Evolutionary conservation across 352 stramenopile species (phyloP).

Genomic region (Elongisporangium prolatum): DNA sequence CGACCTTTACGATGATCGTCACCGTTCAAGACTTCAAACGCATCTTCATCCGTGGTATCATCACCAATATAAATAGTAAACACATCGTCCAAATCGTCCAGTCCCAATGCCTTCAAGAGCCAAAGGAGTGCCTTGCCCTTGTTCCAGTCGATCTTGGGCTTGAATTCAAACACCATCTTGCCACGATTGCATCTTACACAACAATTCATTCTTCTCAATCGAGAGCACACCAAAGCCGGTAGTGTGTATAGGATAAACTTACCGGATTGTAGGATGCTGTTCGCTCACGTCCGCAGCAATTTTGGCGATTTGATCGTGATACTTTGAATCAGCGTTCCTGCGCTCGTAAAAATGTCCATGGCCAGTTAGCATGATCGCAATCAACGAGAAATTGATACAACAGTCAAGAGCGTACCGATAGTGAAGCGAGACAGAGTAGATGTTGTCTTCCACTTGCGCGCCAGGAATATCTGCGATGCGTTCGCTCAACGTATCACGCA

Average conservation of each 20-base stretch:
- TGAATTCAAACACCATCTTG: slow-evolving; percentile 90
- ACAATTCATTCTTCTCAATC: too few relatives aligned
- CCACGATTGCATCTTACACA: slow-evolving; percentile 55
- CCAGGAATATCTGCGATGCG: slow-evolving; percentile 45
- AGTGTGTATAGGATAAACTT: slow-evolving; percentile 2
- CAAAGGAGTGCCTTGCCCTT: slow-evolving; percentile 89
- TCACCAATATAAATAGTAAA: slow-evolving; percentile 93
- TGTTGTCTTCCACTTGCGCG: slow-evolving; percentile 87
- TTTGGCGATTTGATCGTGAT: slow-evolving; percentile 32
- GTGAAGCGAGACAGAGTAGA: slow-evolving; percentile 87
- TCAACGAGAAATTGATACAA: not conserved
- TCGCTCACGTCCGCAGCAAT: slow-evolving; percentile 35
- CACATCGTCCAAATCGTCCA: slow-evolving; percentile 70
- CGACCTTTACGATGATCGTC: slow-evolving; percentile 44
- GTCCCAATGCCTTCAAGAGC: slow-evolving; percentile 68
- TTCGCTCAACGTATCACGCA: slow-evolving; percentile 43
- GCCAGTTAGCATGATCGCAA: not conserved
- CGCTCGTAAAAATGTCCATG: too few relatives aligned
- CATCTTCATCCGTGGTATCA: slow-evolving; percentile 88
- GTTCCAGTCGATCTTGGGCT: slow-evolving; percentile 90
- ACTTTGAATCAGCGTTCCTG: slow-evolving; percentile 53
- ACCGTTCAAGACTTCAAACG: slow-evolving; percentile 65
- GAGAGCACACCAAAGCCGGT: too few relatives aligned
- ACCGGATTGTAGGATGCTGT: slow-evolving; percentile 61
- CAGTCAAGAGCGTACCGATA: slow-evolving; percentile 51